Evolutionary conservation across 2,329 filamentous ascomycete species (phyloP).

Genomic region (Cercospora zeina): DNA sequence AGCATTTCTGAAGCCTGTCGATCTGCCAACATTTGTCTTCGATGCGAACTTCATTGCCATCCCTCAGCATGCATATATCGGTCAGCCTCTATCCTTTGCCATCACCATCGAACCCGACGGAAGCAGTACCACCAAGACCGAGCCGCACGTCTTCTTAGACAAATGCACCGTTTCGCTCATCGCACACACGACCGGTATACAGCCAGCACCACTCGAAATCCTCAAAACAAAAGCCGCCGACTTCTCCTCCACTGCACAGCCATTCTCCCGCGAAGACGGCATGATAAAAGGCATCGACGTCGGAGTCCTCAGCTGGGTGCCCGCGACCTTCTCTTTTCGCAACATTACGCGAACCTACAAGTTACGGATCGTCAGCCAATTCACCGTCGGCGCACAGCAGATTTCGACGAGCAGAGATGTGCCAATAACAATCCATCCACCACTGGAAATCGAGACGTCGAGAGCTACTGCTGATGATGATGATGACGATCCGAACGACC

Average conservation of each 20-base stretch:
- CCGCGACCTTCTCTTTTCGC: constrained; percentile 18
- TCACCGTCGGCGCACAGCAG: constrained; percentile 19
- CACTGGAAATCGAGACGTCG: constrained; percentile 5
- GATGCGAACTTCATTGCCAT: constrained; percentile 10
- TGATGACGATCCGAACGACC: neutral
- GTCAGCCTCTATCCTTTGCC: constrained; percentile 19
- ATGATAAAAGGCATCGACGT: constrained; percentile 20
- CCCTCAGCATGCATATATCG: constrained; percentile 21
- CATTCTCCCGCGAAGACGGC: constrained; percentile 20
- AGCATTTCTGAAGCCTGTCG: constrained; percentile 19
- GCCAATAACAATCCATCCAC: constrained; percentile 17
- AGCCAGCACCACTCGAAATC: constrained; percentile 19
- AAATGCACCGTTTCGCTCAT: constrained; percentile 23
- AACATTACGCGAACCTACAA: constrained; percentile 23
- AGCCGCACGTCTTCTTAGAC: constrained; percentile 23
- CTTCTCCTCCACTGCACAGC: constrained; percentile 15
- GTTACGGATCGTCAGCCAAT: constrained; percentile 21
- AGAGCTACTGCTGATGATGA: too few relatives aligned
- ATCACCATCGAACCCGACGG: constrained; percentile 14
- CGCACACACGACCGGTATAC: constrained; percentile 21
- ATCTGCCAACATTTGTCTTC: constrained; percentile 22
- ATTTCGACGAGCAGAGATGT: constrained; percentile 17
- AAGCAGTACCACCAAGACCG: constrained; percentile 10
- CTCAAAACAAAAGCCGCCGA: constrained; percentile 16
- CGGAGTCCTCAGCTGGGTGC: constrained; percentile 19